A percentile compares a stretch with the other conserved stretches of the same genome.
These are phyloP conservation scores for Microbotryomycetes sp. DNA, from an alignment of 1,284 basidiomycete species.

Conservation along the genomic window DNA sequence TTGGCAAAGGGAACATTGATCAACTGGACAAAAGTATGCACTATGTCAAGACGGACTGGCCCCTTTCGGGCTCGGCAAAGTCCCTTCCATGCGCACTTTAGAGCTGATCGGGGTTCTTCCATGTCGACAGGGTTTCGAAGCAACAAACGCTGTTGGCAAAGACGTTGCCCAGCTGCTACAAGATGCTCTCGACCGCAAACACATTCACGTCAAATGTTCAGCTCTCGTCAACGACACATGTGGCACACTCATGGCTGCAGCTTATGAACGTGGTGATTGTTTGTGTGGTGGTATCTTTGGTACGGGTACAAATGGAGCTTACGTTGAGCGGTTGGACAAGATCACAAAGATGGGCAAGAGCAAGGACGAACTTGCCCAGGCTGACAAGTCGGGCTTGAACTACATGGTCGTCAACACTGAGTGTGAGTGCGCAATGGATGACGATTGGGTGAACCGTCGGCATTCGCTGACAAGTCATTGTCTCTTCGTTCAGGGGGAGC, in stretches of 20 bases:
- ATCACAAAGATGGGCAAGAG: conserved; percentile 66
- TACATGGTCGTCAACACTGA: conserved; percentile 95
- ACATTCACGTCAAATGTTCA: conserved; percentile 86
- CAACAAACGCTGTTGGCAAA: conserved; percentile 82
- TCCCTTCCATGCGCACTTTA: background rate
- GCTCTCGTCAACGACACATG: conserved; percentile 98
- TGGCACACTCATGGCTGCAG: conserved; percentile 83
- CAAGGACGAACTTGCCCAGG: conserved; percentile 40
- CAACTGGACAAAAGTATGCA: conserved; percentile 80
- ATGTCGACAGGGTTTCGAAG: conserved; percentile 59
- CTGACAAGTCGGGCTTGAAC: conserved; percentile 40
- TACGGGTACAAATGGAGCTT: conserved; percentile 96
- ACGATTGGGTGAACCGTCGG: too few relatives aligned
- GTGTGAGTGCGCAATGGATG: conserved; percentile 49
- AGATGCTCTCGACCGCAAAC: conserved; percentile 85
- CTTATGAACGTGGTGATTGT: conserved; percentile 84
- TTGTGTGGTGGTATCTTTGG: conserved; percentile 91
- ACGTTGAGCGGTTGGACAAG: conserved; percentile 77
- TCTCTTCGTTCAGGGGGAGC: conserved; percentile 56
- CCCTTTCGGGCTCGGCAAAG: too few relatives aligned
- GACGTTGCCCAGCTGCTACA: conserved; percentile 90
- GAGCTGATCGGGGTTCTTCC: background rate
- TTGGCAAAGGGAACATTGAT: conserved; percentile 81
- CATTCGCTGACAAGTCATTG: too few relatives aligned
- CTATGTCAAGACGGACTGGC: background rate